These are phyloP conservation scores for Decorospora gaudefroyi DNA, from an alignment of 2,329 filamentous ascomycete genomes.

Conservation along the genomic window DNA sequence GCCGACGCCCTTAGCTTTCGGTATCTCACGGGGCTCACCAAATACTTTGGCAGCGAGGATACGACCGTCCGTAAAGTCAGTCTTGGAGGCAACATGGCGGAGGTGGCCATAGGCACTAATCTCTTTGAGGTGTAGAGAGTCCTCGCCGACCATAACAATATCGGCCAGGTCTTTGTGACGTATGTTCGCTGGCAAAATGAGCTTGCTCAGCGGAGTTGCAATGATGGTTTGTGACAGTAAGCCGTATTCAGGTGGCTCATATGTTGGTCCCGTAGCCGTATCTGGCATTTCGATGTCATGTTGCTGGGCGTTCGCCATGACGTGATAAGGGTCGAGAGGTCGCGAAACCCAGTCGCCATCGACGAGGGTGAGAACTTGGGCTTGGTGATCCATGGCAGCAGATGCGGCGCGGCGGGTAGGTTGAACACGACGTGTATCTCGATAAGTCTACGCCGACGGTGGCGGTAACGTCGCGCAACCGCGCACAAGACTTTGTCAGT, in stretches of 20 bases:
- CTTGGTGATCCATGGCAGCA: constrained; percentile 35
- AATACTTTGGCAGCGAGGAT: constrained; percentile 82
- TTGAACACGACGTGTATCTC: constrained; percentile 1
- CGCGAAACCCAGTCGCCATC: constrained; percentile 45
- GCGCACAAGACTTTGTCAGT: constrained; percentile 11
- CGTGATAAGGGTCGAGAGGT: constrained; percentile 48
- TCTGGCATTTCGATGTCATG: constrained; percentile 34
- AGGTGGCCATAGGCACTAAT: constrained; percentile 71
- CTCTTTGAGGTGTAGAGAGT: constrained; percentile 80
- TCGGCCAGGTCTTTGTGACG: constrained; percentile 73
- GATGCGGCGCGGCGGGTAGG: background rate
- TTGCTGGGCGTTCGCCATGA: constrained; percentile 46
- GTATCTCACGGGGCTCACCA: constrained; percentile 52
- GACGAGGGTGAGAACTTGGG: constrained; percentile 34
- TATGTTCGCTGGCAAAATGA: constrained; percentile 78
- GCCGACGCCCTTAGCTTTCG: constrained; percentile 23
- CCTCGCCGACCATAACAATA: constrained; percentile 82
- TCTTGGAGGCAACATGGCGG: constrained; percentile 74
- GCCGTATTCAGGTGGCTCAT: constrained; percentile 63
- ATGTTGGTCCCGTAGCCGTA: constrained; percentile 34
- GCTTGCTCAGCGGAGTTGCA: constrained; percentile 73
- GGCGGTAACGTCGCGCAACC: constrained; percentile 4
- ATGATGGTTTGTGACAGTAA: constrained; percentile 79
- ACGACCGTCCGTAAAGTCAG: constrained; percentile 70
- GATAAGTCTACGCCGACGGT: constrained; percentile 9